Base-by-base conservation (phyloP, 805 yeast species). In the Yarrowia yakushimensis region DNA sequence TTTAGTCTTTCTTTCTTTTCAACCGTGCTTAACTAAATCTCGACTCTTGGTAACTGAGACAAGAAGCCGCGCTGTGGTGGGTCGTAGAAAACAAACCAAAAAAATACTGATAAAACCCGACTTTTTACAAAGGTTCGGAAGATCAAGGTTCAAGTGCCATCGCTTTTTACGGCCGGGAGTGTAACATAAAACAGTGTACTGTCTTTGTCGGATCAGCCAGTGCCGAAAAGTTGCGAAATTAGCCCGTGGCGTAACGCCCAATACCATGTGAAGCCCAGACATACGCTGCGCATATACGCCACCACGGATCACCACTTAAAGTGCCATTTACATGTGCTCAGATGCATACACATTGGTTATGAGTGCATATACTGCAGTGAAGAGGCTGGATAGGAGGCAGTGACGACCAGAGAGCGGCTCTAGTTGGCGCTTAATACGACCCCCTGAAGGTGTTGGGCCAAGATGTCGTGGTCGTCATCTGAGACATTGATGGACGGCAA, bases 401-500 rank as follows among this genome's bases (percentile, higher is more conserved):
- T 7, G 31, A 10, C 31, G 10, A 11, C 31, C 18, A n/a, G n/a
- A n/a, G n/a, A n/a, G n/a, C n/a, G n/a, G n/a, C n/a, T n/a, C n/a
- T n/a, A n/a, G n/a, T n/a, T n/a, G n/a, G n/a, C n/a, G n/a, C n/a
- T n/a, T n/a, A n/a, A n/a, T n/a, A n/a, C n/a, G n/a, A n/a, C n/a
- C n/a, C n/a, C n/a, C n/a, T n/a, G n/a, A 33, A 3, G 36, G 36
- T 13, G 18, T 33, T 33, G n/a, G 3, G 18, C 18, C 8, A 25
- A 2, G 15, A n/a, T n/a, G n/a, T n/a, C n/a, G n/a, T n/a, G n/a
- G n/a, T n/a, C n/a, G n/a, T n/a, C 37, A 37, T 41, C 23, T 45
- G 52, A 45, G 52, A 45, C 52, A 45, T n/a, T 45, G 34, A 30
- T 30, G 18, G 36, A 45, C 52, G 52, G 52, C 52, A 31, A 25